A percentile compares a stretch with the other conserved stretches of the same genome.
These are phyloP conservation scores for Cyclotella choctawhatcheeana DNA, from an alignment of 108 stramenopile genomes.

Conservation along the genomic window DNA sequence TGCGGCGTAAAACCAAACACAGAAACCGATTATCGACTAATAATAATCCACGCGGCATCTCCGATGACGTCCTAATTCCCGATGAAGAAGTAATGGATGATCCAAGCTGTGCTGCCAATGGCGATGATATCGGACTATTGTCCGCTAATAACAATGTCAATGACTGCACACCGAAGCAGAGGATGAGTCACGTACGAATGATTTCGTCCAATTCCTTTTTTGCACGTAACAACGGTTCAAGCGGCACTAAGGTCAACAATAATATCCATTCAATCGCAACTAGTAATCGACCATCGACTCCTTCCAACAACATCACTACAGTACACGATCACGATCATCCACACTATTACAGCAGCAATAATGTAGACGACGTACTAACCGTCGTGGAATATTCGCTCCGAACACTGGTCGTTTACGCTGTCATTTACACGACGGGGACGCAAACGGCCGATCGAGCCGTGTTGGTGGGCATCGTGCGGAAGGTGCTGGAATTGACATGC, in stretches of 20 bases:
- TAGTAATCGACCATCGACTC: too few species aligned
- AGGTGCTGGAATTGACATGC: constrained; percentile 40
- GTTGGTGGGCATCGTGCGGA: constrained; percentile 11
- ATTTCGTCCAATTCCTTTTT: too few species aligned
- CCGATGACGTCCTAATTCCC: not conserved
- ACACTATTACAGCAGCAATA: not conserved
- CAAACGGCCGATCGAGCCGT: too few species aligned
- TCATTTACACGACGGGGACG: constrained; percentile 37
- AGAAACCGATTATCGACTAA: constrained; percentile 1
- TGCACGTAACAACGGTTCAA: too few species aligned
- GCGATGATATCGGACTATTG: too few species aligned
- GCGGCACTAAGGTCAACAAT: too few species aligned
- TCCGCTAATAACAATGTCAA: too few species aligned
- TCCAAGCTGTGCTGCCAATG: too few species aligned
- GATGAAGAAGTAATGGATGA: not conserved
- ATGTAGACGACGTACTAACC: constrained; percentile 1
- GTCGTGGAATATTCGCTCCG: constrained; percentile 20
- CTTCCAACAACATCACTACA: not conserved
- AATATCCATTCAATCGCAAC: too few species aligned
- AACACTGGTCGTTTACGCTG: constrained; percentile 20
- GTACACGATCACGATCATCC: not conserved
- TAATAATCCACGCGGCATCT: not conserved
- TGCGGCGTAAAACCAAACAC: constrained; percentile 30
- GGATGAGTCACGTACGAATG: too few species aligned
- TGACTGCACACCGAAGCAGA: too few species aligned